These are phyloP conservation scores for Coemansia sp. DNA, from an alignment of 192 early-diverging fungal genomes.

Conservation along the genomic window DNA sequence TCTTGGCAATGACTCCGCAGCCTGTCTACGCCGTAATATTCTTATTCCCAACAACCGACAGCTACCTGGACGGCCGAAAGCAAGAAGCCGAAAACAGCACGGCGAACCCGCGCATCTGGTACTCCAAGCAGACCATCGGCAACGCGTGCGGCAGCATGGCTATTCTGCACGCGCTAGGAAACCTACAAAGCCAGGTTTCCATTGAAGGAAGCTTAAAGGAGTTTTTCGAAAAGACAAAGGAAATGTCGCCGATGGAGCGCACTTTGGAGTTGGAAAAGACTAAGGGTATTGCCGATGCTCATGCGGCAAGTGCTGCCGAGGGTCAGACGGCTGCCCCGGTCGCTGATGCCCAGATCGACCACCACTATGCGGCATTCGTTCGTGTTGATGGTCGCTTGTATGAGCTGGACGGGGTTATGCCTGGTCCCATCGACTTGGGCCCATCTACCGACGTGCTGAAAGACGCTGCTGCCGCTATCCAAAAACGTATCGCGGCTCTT, in stretches of 20 bases:
- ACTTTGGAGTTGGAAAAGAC: slow-evolving; percentile 68
- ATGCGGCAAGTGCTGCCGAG: slow-evolving; percentile 52
- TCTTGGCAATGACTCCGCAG: slow-evolving; percentile 74
- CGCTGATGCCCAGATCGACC: slow-evolving; percentile 72
- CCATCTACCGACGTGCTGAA: slow-evolving; percentile 57
- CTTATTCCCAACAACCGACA: slow-evolving; percentile 77
- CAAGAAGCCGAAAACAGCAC: slow-evolving; percentile 40
- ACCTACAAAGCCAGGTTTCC: slow-evolving; percentile 58
- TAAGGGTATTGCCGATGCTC: slow-evolving; percentile 56
- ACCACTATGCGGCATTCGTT: slow-evolving; percentile 89
- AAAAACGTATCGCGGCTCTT: slow-evolving; percentile 22
- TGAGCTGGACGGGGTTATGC: slow-evolving; percentile 85
- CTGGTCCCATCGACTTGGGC: slow-evolving; percentile 84
- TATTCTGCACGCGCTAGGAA: slow-evolving; percentile 83
- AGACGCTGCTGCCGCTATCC: slow-evolving; percentile 25
- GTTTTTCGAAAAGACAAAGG: slow-evolving; percentile 63
- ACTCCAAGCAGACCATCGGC: slow-evolving; percentile 80
- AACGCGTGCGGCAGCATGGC: slow-evolving; percentile 97
- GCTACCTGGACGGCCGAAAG: slow-evolving; percentile 58
- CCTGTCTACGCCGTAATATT: slow-evolving; percentile 83
- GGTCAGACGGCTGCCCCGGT: slow-evolving; percentile 71
- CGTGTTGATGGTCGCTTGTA: slow-evolving; percentile 72
- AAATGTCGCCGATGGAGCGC: slow-evolving; percentile 69
- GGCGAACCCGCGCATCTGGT: slow-evolving; percentile 59
- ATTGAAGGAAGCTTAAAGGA: slow-evolving; percentile 56